Evolutionary conservation across 2,329 filamentous ascomycete species (phyloP).

Genomic region (Drechslera avenae): DNA sequence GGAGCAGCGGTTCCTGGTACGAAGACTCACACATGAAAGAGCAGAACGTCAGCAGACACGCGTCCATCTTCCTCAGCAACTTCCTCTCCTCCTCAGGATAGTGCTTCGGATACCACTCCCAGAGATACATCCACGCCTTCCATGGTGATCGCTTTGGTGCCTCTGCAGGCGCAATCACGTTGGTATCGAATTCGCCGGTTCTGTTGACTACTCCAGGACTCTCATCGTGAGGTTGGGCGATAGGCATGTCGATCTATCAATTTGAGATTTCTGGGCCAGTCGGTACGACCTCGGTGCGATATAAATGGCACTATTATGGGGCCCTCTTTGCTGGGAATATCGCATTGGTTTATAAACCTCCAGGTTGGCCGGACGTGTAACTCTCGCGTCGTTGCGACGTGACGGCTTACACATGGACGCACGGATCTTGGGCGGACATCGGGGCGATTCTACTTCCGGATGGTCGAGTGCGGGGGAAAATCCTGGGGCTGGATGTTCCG

Average conservation of each 20-base stretch:
- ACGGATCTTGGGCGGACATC: conserved; percentile 28
- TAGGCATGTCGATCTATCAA: conserved; percentile 16
- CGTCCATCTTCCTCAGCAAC: conserved; percentile 44
- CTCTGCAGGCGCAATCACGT: conserved; percentile 40
- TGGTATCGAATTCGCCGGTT: conserved; percentile 31
- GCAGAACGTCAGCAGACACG: conserved; percentile 45
- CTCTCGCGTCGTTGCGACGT: conserved; percentile 16
- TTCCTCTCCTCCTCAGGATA: conserved; percentile 44
- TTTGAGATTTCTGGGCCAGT: neutral
- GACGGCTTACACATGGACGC: conserved; percentile 17
- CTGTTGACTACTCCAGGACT: conserved; percentile 23
- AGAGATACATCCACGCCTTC: conserved; percentile 48
- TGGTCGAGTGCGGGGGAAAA: conserved; percentile 30
- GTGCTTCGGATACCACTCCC: conserved; percentile 47
- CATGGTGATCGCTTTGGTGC: conserved; percentile 46
- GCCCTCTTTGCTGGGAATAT: neutral
- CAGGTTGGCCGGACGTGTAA: conserved; percentile 28
- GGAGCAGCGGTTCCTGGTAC: neutral
- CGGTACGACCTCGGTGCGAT: conserved; percentile 6
- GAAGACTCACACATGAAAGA: conserved; percentile 45
- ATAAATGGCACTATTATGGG: conserved; percentile 3
- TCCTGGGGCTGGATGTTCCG: conserved; percentile 1
- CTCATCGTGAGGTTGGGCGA: conserved; percentile 31
- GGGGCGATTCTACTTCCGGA: conserved; percentile 28
- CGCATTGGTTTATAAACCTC: no score